Base-by-base conservation (phyloP, 73 alveolate genomes). In the Symbiodinium natans region DNA sequence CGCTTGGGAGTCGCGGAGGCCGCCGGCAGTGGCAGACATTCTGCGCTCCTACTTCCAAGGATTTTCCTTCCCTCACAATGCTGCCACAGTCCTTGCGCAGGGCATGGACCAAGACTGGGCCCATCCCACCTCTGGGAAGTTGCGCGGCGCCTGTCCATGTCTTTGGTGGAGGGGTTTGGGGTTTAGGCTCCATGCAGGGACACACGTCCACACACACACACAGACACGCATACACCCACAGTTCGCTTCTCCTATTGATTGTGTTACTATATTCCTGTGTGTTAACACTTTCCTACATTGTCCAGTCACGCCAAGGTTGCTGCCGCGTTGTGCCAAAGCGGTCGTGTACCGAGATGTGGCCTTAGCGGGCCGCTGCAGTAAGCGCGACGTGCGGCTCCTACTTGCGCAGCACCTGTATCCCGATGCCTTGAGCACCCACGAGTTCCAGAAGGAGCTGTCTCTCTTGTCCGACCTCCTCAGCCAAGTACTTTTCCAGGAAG, bases 331-430 rank as follows among this genome's bases (percentile, higher is more conserved):
- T 5, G 27, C 63, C 31, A 38, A 80, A 29, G 41, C 34, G 3
- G 59, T 80, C 63, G 3, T 80, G 34, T 80, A 80, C 88, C 54
- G 88, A 10, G 88, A 80, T 23, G 88, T 80, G 33, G 54, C 59
- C 34, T 10, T 3, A 33, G 54, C 88, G 4, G n/a, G 46, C 86
- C 31, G 46, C 56, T 11, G 56, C 56, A 11, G 56, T 11, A 5
- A 34, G 29, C 40, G 10, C 4, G 36, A 11, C 4, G 33, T 17
- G 59, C 59, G 19, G 21, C 11, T 31, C 59, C 3, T 39, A 3
- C 63, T 19, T 13, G 31, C 59, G 13, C 54, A 13, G 59, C 54
- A 43, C 31, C 54, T 80, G 23, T 80, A 38, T 48, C 21, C 25
- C 4, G 15, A n/a, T 27, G 59, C 38, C 36, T 19, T 39, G 38